phyloP scores from a whole-genome alignment of 768 basidiomycete genomes.

The Xerocomellus intermedius region DNA sequence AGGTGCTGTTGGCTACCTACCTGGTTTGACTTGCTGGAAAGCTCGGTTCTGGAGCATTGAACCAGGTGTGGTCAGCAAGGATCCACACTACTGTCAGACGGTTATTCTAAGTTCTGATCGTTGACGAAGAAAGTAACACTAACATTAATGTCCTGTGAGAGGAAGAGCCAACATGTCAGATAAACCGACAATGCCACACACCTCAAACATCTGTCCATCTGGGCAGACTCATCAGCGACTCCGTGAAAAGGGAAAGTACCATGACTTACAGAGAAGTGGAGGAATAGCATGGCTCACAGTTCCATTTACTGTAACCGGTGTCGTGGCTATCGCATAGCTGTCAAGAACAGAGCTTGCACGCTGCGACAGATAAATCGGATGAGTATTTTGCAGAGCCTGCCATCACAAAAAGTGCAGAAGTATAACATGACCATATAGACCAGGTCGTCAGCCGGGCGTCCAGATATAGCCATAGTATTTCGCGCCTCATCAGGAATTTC shows the following conservation, averaged over 20 bases:
- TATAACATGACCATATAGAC: too few relatives aligned
- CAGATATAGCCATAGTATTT: too few relatives aligned
- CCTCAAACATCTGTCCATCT: constrained; percentile 66
- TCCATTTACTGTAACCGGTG: constrained; percentile 42
- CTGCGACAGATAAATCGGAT: neutral
- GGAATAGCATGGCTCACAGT: constrained; percentile 53
- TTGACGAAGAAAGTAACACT: constrained; percentile 24
- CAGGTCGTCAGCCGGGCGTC: too few relatives aligned
- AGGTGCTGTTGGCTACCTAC: constrained; percentile 28
- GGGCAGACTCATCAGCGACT: neutral
- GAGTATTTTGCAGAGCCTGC: constrained; percentile 16
- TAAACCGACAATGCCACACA: constrained; percentile 13
- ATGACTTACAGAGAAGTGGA: constrained; percentile 48
- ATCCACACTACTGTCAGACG: constrained; percentile 26
- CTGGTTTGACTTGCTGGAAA: constrained; percentile 60
- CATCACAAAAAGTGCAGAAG: too few relatives aligned
- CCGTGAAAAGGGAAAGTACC: neutral
- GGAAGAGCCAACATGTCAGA: neutral
- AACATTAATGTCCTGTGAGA: constrained; percentile 61
- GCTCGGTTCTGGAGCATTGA: constrained; percentile 69
- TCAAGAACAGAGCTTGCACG: constrained; percentile 5
- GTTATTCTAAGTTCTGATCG: neutral
- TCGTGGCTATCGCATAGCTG: constrained; percentile 5
- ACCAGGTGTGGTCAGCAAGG: neutral
- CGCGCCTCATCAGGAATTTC: too few relatives aligned